phyloP scores from a whole-genome alignment of 208 protist genomes.

The Leishmania mexicana region DNA sequence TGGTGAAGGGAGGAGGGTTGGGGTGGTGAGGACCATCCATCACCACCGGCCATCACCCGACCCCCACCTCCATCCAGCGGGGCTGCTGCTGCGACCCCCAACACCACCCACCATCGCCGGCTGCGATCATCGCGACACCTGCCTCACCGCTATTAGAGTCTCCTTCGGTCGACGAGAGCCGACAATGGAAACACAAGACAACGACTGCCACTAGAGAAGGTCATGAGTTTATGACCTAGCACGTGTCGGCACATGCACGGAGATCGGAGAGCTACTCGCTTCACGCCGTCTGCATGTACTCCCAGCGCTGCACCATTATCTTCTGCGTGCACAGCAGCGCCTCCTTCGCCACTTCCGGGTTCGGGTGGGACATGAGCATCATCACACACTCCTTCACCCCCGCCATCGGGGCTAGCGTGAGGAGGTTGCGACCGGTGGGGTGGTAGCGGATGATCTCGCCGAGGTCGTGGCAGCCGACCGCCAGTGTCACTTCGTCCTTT shows the following conservation, averaged over 20 bases:
- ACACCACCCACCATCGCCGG: neutral
- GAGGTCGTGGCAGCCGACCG: slow-evolving; percentile 92
- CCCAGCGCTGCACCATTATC: slow-evolving; percentile 94
- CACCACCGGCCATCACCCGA: neutral
- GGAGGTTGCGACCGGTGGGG: slow-evolving; percentile 80
- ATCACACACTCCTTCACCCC: slow-evolving; percentile 91
- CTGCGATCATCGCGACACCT: neutral
- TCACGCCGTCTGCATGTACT: slow-evolving; percentile 78
- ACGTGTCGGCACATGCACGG: neutral
- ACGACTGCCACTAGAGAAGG: neutral
- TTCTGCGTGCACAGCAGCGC: slow-evolving; percentile 93
- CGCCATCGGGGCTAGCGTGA: slow-evolving; percentile 63
- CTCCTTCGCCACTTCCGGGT: slow-evolving; percentile 85
- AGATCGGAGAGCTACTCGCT: too few species aligned
- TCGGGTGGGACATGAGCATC: slow-evolving; percentile 81
- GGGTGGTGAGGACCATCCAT: neutral
- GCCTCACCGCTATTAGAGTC: neutral
- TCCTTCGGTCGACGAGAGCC: neutral
- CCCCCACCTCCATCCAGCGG: neutral
- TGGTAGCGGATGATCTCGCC: slow-evolving; percentile 94
- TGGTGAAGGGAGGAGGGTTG: neutral
- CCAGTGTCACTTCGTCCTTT: slow-evolving; percentile 64
- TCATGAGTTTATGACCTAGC: neutral
- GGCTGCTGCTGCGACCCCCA: neutral
- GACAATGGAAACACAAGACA: neutral